Evolutionary conservation across 257 asterid species (phyloP), one percentile per base, ranked within the genome.

Genomic region (Ballota nigra): DNA sequence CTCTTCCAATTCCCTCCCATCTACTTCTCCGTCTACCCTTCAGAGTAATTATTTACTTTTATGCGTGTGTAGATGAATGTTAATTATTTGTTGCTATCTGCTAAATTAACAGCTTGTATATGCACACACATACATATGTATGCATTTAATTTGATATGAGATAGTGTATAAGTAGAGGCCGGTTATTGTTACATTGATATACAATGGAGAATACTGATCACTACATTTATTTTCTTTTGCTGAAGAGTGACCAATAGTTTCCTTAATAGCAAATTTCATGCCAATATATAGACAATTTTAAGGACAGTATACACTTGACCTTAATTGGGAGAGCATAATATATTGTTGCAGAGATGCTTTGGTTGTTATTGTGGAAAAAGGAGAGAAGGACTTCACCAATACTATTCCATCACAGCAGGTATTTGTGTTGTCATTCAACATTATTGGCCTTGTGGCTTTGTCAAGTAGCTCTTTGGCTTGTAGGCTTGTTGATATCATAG

Each of bases 391-490:
- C 76, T 88, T 88, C 80, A 87, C 87, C 79, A 84, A 92, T 77
- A 71, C 78, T 72, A 77, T 87, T 67, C 90, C 97, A 75, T 92
- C 98, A 65, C 89, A 95, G 40, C 99, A 95, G 98, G 99, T 92
- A 80, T 68, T 67, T 80, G 24, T 71, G 69, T 15, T 61, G n/a
- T 19, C 26, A 33, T 33, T 34, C 28, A 34, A n/a, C 23, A 34
- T 2, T 62, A 33, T 36, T 67, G 80, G 45, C 40, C 55, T 57
- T 15, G 31, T 26, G 78, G 57, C 23, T 65, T 61, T 73, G 66
- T 23, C 23, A 22, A 19, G 47, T 59, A 64, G 52, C 56, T 74
- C 63, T 74, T 62, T 59, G 38, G 60, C 63, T 8, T 49, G 57
- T 38, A 63, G 56, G 70, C 52, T 49, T 52, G 59, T 61, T 36